Percentiles rank a stretch among this genome's conserved stretches.
Conservation (phyloP, 2,329 filamentous ascomycete species). For the Arthrobotrys sphaeroides region DNA sequence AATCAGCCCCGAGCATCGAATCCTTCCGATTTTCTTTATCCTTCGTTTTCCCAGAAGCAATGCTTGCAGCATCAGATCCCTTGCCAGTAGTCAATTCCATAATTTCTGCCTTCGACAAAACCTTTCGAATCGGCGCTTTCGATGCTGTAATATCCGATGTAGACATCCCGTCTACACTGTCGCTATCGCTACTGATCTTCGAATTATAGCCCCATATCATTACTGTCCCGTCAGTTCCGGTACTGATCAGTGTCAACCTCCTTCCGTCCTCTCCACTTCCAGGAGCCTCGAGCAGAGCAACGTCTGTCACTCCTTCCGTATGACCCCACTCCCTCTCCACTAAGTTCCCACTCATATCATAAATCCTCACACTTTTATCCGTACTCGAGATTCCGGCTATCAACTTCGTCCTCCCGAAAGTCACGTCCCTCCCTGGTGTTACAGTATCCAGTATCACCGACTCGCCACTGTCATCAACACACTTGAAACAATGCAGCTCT, state of each 20-base stretch:
- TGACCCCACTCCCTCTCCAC: slow-evolving; percentile 93
- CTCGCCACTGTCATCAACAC: slow-evolving; percentile 82
- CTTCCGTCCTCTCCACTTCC: slow-evolving; percentile 66
- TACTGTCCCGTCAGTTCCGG: slow-evolving; percentile 80
- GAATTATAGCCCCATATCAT: slow-evolving; percentile 74
- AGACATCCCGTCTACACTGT: slow-evolving; percentile 59
- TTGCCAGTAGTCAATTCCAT: slow-evolving; percentile 71
- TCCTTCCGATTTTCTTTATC: slow-evolving; percentile 50
- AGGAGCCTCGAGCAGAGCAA: slow-evolving; percentile 72
- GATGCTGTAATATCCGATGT: slow-evolving; percentile 66
- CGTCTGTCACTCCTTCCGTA: slow-evolving; percentile 89
- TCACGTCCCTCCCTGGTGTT: slow-evolving; percentile 70
- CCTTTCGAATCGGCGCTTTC: slow-evolving; percentile 80
- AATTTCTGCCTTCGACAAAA: slow-evolving; percentile 86
- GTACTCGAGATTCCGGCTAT: slow-evolving; percentile 90
- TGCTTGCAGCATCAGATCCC: slow-evolving; percentile 43
- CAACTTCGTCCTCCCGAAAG: slow-evolving; percentile 68
- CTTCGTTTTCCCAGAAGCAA: slow-evolving; percentile 26
- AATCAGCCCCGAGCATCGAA: slow-evolving; percentile 32
- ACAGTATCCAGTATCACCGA: slow-evolving; percentile 84
- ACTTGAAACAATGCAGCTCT: slow-evolving; percentile 73
- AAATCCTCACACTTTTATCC: slow-evolving; percentile 93
- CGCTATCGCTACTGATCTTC: slow-evolving; percentile 48
- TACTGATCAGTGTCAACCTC: slow-evolving; percentile 70
- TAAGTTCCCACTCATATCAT: slow-evolving; percentile 80